Evolutionary conservation across 768 basidiomycete species (phyloP).

Genomic region (Cyclocybe cylindracea): DNA sequence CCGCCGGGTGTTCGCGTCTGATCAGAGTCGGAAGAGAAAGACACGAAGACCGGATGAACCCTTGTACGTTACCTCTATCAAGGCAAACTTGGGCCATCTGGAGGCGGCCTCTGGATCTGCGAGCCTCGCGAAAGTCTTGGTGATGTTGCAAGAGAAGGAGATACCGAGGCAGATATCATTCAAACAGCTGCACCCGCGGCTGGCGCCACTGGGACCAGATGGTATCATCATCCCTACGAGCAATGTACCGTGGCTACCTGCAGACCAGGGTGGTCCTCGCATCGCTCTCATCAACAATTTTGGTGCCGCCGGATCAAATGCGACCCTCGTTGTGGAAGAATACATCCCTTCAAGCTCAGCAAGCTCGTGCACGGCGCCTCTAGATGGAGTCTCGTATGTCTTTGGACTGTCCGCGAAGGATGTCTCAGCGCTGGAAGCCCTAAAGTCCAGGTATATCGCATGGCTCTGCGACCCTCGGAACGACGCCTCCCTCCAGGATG

Average conservation of each 20-base stretch:
- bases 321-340: conserved; percentile 63
- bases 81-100: conserved; percentile 74
- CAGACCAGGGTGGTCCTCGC: conserved; percentile 34
- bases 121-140: conserved; percentile 66
- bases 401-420: conserved; percentile 70
- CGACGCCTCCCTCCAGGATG: conserved; percentile 38
- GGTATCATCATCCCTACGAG: conserved; percentile 47
- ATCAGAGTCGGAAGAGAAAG: conserved; percentile 13
- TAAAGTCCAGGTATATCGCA: conserved; percentile 46
- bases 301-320: conserved; percentile 74
- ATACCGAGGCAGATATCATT: conserved; percentile 68
- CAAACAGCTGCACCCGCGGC: conserved; percentile 54
- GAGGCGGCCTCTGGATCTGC: conserved; percentile 78
- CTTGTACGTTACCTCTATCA: conserved; percentile 68
- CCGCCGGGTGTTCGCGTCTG: conserved; percentile 48
- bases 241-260: conserved; percentile 42
- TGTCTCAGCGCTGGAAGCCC: conserved; percentile 40
- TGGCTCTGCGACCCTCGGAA: conserved; percentile 42
- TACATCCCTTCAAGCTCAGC: conserved; percentile 19
- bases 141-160: conserved; percentile 59
- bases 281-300: conserved; percentile 73
- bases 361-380: neutral
- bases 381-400: conserved; percentile 31
- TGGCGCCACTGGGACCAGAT: conserved; percentile 48
- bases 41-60: conserved; percentile 40